Base-by-base conservation (phyloP, 805 yeast genomes). In the Tetrapisispora taiwanensis region DNA sequence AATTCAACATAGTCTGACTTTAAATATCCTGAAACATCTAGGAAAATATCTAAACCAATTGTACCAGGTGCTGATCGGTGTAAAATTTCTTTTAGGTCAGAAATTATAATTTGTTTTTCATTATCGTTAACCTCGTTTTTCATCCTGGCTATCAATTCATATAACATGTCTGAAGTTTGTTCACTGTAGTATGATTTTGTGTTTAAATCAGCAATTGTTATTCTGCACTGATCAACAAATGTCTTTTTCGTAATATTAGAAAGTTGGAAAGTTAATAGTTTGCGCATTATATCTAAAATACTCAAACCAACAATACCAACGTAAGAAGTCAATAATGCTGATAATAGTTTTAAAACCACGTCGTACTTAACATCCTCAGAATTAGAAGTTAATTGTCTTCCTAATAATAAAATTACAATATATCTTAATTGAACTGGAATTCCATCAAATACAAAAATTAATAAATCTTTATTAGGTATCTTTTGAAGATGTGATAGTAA, bases 301-400 rank as follows among this genome's bases (percentile, higher is more conserved):
- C 95, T 83, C 37, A 92, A 67, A 0, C 97, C 97, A 48, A 88
- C 81, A 72, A 90, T 77, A 59, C 83, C 86, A 35, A 86, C 86
- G 33, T 80, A 79, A 0, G 92, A 81, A 1, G 81, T 72, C n/a
- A 89, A 68, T 27, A 87, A 64, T 12, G 81, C 79, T 9, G 79
- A 64, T 7, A 79, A 67, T 44, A 74, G 59, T 39, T 63, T 62
- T 26, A 80, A 67, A 33, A 70, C 63, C 28, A 67, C 48, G 26
- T 56, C 39, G 8, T 54, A 53, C 24, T 50, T 36, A 24, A 26
- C 47, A 6, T 37, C 30, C 30, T 44, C 45, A 35, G 41, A 49
- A 42, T 44, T 47, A 22, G 39, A 56, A 6, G 42, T 12, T 6
- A 71, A 47, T 26, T 63, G 63, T 10, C 66, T 54, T 8, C 72